phyloP scores from a whole-genome alignment of 805 yeast species.

The Kuraishia borneana region DNA sequence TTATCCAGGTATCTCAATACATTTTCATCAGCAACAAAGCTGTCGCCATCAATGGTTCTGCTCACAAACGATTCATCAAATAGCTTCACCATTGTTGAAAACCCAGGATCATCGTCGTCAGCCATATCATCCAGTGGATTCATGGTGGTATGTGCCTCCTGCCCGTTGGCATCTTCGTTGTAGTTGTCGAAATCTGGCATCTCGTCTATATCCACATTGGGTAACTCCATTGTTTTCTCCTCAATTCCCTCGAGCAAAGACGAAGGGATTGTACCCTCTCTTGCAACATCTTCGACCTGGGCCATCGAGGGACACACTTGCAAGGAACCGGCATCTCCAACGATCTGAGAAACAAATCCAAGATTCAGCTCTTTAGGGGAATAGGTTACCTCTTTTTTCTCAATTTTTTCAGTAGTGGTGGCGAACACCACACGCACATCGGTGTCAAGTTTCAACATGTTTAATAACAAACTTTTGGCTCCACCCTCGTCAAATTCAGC shows the following conservation, averaged over 20 bases:
- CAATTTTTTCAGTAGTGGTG: constrained; percentile 19
- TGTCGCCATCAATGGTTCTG: constrained; percentile 11
- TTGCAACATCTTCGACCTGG: constrained; percentile 31
- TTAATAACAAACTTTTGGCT: constrained; percentile 38
- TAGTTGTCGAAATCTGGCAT: constrained; percentile 8
- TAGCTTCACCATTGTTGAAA: constrained; percentile 13
- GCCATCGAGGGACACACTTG: constrained; percentile 64
- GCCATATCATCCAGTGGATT: constrained; percentile 7
- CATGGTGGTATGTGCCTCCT: constrained; percentile 2
- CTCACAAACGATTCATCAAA: constrained; percentile 19
- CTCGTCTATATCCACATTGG: constrained; percentile 9
- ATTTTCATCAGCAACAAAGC: constrained; percentile 26
- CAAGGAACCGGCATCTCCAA: constrained; percentile 2
- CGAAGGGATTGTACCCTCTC: constrained; percentile 16
- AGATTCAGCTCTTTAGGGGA: neutral
- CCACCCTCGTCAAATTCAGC: constrained; percentile 58
- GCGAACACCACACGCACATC: constrained; percentile 40
- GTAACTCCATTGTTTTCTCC: constrained; percentile 9
- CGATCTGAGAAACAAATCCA: neutral
- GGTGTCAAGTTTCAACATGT: constrained; percentile 33
- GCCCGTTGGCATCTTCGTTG: constrained; percentile 7
- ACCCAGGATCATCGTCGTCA: constrained; percentile 2
- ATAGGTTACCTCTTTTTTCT: constrained; percentile 6
- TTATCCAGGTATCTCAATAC: constrained; percentile 71
- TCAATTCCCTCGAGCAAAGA: constrained; percentile 14